Evolutionary conservation across 495 filamentous ascomycete genomes (phyloP).

Genomic region (Glarea lozoyensis): DNA sequence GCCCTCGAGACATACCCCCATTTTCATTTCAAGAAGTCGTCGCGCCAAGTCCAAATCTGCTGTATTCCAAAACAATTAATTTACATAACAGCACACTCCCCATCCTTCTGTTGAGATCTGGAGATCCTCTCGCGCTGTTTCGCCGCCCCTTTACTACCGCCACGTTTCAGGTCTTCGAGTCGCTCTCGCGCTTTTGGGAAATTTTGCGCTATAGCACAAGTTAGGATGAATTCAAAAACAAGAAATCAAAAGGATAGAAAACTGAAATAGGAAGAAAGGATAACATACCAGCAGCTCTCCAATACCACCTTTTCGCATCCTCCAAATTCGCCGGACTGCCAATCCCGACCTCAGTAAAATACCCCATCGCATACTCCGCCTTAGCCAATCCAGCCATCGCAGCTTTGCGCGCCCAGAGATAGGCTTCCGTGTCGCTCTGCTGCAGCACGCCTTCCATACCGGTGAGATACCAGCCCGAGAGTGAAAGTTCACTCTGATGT

Average conservation of each 20-base stretch:
- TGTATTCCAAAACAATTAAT: too few species aligned
- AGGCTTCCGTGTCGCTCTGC: conserved; percentile 93
- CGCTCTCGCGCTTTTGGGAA: conserved; percentile 88
- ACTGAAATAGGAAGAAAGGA: conserved; percentile 2
- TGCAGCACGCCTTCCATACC: conserved; percentile 79
- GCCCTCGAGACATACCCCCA: too few species aligned
- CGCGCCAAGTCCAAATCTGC: too few species aligned
- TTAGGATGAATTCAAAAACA: conserved; percentile 13
- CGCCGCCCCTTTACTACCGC: conserved; percentile 52
- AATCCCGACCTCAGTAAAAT: conserved; percentile 93
- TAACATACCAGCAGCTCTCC: conserved; percentile 87
- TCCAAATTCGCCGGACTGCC: conserved; percentile 79
- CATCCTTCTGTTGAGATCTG: conserved; percentile 75
- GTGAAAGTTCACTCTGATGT: conserved; percentile 85
- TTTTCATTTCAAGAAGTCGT: too few species aligned
- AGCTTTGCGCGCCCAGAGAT: conserved; percentile 93
- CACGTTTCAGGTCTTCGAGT: conserved; percentile 82
- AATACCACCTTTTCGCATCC: conserved; percentile 97
- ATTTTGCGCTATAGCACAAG: conserved; percentile 59
- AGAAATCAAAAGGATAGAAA: conserved; percentile 3
- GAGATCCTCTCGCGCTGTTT: conserved; percentile 70
- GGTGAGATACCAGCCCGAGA: conserved; percentile 95
- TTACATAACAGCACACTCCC: conserved; percentile 79
- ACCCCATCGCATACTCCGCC: conserved; percentile 96
- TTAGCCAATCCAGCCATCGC: conserved; percentile 77